Evolutionary conservation across 768 basidiomycete genomes (phyloP), one percentile per base, ranked within the genome.

Genomic region (Russula emetica): DNA sequence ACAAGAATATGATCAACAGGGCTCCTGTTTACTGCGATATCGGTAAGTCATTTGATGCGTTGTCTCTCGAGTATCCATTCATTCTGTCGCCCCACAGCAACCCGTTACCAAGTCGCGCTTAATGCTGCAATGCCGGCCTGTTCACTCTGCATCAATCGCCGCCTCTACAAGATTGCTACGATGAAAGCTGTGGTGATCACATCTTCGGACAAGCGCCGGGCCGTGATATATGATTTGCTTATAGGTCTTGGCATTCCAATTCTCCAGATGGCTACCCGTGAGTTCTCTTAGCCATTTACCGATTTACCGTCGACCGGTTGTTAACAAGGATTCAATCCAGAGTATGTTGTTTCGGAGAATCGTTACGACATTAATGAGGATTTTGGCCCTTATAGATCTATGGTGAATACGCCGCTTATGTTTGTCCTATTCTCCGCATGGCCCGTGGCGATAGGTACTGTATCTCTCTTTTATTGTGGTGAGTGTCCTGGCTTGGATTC

Each of bases 11-110:
- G 11, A 76, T 78, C 13, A 77, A 85, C 60, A 67, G 64, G n/a
- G 74, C 75, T 1, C 81, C 81, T 0, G 74, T 76, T 10, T 85
- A 81, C 79, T 84, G 84, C 69, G 84, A 85, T 69, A 81, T 85
- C 58, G 74, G 83, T 84, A 59, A 60, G 81, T 72, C 24, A 11
- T 11, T n/a, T 10, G 18, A 45, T 28, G 3, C n/a, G 4, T 44
- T 28, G 9, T 44, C 30, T 18, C 30, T 44, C n/a, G 18, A 28
- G 24, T 30, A 14, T 34, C 26, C 24, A 22, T 42, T 47, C 5
- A 61, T 18, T 8, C 18, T 18, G 16, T 52, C 32, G 10, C 56
- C 11, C 5, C 28, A 6, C 66, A 83, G 82, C 75, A 2, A 74
- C 74, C 1, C 78, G 76, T 60, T 65, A 82, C 47, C 64, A 71